Base-by-base conservation (phyloP, 2,329 filamentous ascomycete species). In the Penicillium concentricum region DNA sequence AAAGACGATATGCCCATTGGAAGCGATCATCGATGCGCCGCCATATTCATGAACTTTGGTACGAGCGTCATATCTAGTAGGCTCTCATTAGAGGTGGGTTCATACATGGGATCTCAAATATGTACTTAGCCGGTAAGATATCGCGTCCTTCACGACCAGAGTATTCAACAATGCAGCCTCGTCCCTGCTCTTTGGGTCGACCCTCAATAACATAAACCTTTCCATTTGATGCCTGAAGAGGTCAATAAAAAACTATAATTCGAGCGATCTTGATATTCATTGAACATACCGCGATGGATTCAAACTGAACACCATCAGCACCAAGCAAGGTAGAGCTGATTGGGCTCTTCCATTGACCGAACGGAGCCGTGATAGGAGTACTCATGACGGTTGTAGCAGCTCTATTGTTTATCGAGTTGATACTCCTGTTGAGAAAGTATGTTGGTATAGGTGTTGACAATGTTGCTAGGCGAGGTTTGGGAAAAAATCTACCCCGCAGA, bases 11-110 rank as follows among this genome's bases (percentile, higher is more conserved):
- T 54, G 49, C 8, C 72, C 74, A 43, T 76, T 72, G 0, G 64
- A 59, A n/a, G 78, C 61, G 2, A 73, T 73, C 48, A 77, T 77
- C 0, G 78, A 66, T 2, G 74, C 73, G 13, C 80, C 81, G 2
- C 81, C 81, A 54, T 84, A 84, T 54, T 81, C 80, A 57, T 84
- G 81, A 13, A 83, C 74, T 4, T 66, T 71, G 35, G 76, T 80
- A 35, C 69, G 63, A 12, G 74, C 78, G 52, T 72, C 78, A 61
- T 77, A 80, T 0, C 74, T 65, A 1, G 60, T 57, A 0, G 78
- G 9, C 3, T 30, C 9, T 30, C 15, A 24, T 53, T 30, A 53
- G 42, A 20, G 2, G 30, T 22, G 10, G 13, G 9, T 49, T 26
- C n/a, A 39, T 18, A 13, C 16, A 20, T 24, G 13, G 68, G 1